phyloP scores from a whole-genome alignment of 768 basidiomycete genomes.

The Mycena sanguinolenta region DNA sequence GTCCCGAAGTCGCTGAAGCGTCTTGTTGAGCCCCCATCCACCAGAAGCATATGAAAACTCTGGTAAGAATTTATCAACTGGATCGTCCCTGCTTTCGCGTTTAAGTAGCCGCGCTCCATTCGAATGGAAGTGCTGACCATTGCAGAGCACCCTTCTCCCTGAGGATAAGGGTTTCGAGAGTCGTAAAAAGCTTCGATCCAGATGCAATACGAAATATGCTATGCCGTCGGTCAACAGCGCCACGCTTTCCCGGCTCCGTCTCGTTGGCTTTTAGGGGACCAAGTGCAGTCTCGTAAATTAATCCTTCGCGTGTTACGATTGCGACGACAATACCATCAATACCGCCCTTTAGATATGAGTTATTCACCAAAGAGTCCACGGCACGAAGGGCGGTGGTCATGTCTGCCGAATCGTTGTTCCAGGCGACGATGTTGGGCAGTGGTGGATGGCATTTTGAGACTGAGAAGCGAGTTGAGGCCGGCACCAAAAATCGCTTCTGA shows the following conservation, averaged over 20 bases:
- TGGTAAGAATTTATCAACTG: constrained; percentile 40
- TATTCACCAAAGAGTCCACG: constrained; percentile 24
- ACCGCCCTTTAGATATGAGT: constrained; percentile 26
- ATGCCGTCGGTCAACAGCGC: constrained; percentile 27
- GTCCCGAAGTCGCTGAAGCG: constrained; percentile 8
- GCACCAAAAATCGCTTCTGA: not conserved
- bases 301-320: constrained; percentile 41
- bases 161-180: constrained; percentile 42
- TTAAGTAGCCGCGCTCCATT: not conserved
- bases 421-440: constrained; percentile 27
- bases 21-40: constrained; percentile 15
- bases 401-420: constrained; percentile 11
- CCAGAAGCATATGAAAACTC: constrained; percentile 36
- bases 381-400: constrained; percentile 9
- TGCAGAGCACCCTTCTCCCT: constrained; percentile 40
- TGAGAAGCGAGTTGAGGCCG: not conserved
- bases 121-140: constrained; percentile 29
- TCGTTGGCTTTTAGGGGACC: constrained; percentile 44
- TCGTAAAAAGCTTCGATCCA: constrained; percentile 44
- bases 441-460: constrained; percentile 26
- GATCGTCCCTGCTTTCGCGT: constrained; percentile 41
- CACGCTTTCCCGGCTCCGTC: constrained; percentile 23
- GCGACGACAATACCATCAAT: constrained; percentile 45
- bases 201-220: constrained; percentile 43
- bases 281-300: constrained; percentile 37